phyloP scores from a whole-genome alignment of 2,329 filamentous ascomycete species.

The Tolypocladium amazonense region DNA sequence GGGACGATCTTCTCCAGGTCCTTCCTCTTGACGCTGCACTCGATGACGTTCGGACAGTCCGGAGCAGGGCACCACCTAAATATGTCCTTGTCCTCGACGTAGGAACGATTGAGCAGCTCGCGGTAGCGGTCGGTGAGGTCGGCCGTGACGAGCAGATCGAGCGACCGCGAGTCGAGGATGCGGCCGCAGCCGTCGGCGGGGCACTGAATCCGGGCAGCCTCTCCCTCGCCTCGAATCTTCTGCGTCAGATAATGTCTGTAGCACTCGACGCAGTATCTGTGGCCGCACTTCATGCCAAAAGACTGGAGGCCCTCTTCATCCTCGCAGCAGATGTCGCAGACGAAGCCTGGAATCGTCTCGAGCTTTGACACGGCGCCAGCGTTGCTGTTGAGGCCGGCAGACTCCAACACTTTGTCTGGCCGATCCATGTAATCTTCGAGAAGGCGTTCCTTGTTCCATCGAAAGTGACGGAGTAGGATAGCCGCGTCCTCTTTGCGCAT shows the following conservation, averaged over 20 bases:
- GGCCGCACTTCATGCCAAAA: conserved; percentile 91
- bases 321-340: conserved; percentile 94
- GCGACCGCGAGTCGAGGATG: conserved; percentile 81
- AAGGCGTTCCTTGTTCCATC: conserved; percentile 93
- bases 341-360: conserved; percentile 63
- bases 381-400: conserved; percentile 66
- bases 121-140: conserved; percentile 59
- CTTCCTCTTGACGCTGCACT: conserved; percentile 80
- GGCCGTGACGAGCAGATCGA: conserved; percentile 61
- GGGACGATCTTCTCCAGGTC: conserved; percentile 79
- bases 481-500: conserved; percentile 82
- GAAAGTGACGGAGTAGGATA: conserved; percentile 77
- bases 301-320: conserved; percentile 67
- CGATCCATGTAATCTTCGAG: conserved; percentile 96
- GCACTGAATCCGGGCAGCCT: conserved; percentile 90
- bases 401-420: conserved; percentile 68
- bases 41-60: conserved; percentile 89
- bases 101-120: conserved; percentile 80
- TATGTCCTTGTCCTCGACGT: conserved; percentile 92
- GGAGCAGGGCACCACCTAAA: conserved; percentile 97
- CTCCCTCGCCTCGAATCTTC: conserved; percentile 92
- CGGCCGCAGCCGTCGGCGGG: conserved; percentile 78
- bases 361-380: conserved; percentile 54
- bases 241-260: conserved; percentile 84
- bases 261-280: conserved; percentile 87